Conservation (phyloP, 331 rosid genomes). For the Dryas integrifolia region DNA sequence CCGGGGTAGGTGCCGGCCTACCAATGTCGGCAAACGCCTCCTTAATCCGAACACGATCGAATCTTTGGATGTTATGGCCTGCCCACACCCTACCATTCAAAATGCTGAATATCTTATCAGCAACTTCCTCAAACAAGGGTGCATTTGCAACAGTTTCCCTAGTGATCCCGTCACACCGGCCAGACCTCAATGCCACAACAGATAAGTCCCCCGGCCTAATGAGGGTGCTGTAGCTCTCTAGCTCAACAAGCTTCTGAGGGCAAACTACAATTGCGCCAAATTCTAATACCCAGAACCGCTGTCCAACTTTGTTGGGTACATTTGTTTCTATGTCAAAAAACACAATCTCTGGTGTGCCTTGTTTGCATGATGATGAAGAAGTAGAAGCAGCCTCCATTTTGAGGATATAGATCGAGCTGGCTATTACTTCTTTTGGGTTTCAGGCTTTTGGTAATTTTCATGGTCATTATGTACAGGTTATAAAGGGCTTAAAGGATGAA, state of each 20-base stretch:
- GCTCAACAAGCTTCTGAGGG: conserved; percentile 61
- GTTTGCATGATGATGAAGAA: conserved; percentile 35
- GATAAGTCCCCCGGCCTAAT: conserved; percentile 65
- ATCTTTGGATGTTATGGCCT: conserved; percentile 78
- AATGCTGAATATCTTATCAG: conserved; percentile 62
- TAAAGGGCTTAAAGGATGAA: conserved; percentile 21
- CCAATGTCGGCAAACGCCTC: conserved; percentile 65
- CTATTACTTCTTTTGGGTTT: conserved; percentile 1
- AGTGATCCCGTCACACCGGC: conserved; percentile 69
- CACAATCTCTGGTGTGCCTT: conserved; percentile 53
- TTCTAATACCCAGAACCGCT: conserved; percentile 62
- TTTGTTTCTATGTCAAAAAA: conserved; percentile 92
- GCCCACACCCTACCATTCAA: conserved; percentile 86
- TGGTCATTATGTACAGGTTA: conserved; percentile 17
- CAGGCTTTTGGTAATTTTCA: conserved; percentile 7
- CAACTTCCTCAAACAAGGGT: conserved; percentile 69
- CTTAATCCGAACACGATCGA: conserved; percentile 72
- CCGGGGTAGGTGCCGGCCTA: conserved; percentile 55
- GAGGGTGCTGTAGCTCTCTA: conserved; percentile 65
- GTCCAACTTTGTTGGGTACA: conserved; percentile 63
- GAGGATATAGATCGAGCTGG: neutral
- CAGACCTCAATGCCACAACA: conserved; percentile 49
- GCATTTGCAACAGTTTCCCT: conserved; percentile 55
- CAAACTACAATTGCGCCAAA: conserved; percentile 82
- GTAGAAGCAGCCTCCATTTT: conserved; percentile 34